Evolutionary conservation across 1,139 yeast genomes (phyloP).

Genomic region (Sugiyamaella sp.): DNA sequence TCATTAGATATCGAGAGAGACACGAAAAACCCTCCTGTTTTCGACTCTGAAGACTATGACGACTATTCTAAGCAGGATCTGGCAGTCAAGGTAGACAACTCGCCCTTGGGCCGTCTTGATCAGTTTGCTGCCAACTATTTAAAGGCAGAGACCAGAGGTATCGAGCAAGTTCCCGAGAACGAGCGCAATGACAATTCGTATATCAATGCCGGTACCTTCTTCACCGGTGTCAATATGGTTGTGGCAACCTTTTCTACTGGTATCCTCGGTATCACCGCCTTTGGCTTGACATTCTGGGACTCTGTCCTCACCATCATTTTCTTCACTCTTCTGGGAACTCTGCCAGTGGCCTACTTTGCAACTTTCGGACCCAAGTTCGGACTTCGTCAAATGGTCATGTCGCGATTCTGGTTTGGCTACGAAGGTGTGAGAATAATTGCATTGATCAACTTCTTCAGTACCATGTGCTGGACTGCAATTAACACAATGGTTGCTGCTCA

Average conservation of each 20-base stretch:
- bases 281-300: slow-evolving; percentile 65
- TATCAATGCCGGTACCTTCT: slow-evolving; percentile 79
- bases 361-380: slow-evolving; percentile 84
- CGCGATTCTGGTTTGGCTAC: slow-evolving; percentile 79
- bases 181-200: slow-evolving; percentile 65
- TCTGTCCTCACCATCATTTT: slow-evolving; percentile 64
- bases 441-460: slow-evolving; percentile 76
- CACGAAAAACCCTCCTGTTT: slow-evolving; percentile 7
- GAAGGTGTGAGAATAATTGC: slow-evolving; percentile 76
- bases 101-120: neutral
- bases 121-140: slow-evolving; percentile 19
- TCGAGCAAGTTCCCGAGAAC: slow-evolving; percentile 67
- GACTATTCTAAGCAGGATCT: neutral
- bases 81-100: neutral
- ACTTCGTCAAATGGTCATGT: slow-evolving; percentile 81
- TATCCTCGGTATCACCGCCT: slow-evolving; percentile 63
- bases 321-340: slow-evolving; percentile 70
- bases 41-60: slow-evolving; percentile 6
- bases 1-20: slow-evolving; percentile 14
- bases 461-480: slow-evolving; percentile 95
- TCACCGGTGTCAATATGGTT: slow-evolving; percentile 91
- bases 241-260: slow-evolving; percentile 84
- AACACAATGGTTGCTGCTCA: slow-evolving; percentile 91
- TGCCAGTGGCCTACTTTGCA: slow-evolving; percentile 82
- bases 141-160: slow-evolving; percentile 62